Evolutionary conservation across 2,329 filamentous ascomycete genomes (phyloP).

Genomic region (Curvularia lunata): DNA sequence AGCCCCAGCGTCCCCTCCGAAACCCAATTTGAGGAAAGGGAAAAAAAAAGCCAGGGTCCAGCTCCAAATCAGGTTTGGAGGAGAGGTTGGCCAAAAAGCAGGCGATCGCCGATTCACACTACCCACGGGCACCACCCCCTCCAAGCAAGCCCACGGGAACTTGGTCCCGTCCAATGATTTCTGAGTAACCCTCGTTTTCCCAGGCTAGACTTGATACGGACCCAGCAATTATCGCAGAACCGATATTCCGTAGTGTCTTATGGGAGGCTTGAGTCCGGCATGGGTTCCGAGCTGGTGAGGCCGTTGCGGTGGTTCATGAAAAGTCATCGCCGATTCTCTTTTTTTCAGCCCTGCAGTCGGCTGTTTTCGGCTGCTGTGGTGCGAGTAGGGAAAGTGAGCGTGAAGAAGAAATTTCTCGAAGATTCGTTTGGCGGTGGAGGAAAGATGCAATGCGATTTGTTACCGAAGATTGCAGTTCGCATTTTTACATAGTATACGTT

Average conservation of each 20-base stretch:
- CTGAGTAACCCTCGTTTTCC: background rate
- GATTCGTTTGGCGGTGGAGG: background rate
- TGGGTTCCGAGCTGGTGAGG: background rate
- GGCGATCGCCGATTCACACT: conserved; percentile 18
- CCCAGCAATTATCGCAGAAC: background rate
- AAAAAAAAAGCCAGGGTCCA: background rate
- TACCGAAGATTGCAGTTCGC: background rate
- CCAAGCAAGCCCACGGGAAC: background rate
- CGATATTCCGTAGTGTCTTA: background rate
- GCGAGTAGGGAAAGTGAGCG: background rate
- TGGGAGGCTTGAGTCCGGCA: background rate
- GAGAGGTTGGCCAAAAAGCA: background rate
- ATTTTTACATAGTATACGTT: background rate
- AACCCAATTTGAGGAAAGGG: conserved; percentile 8
- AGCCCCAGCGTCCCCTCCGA: background rate
- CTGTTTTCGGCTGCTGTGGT: conserved; percentile 7
- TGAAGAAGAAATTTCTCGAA: background rate
- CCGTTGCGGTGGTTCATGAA: background rate
- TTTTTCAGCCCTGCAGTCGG: conserved; percentile 10
- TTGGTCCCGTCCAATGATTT: background rate
- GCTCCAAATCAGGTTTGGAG: background rate
- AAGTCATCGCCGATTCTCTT: conserved; percentile 16
- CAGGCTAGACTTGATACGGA: background rate
- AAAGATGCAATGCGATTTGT: background rate
- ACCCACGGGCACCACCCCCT: background rate